Evolutionary conservation across 2,329 filamentous ascomycete species (phyloP).

Genomic region (Stylonectria norvegica): DNA sequence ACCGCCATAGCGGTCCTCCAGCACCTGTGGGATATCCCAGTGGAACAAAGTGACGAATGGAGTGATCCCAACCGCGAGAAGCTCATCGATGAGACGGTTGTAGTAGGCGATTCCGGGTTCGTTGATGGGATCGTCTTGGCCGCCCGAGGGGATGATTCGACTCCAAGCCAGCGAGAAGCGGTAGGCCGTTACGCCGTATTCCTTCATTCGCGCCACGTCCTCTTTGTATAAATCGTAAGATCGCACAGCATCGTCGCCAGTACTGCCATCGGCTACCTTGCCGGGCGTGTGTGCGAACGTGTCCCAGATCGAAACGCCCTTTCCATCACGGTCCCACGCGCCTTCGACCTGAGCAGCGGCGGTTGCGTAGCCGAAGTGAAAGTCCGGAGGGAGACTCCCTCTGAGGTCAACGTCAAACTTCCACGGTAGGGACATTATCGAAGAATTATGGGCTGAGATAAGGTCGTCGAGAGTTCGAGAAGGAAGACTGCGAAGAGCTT

Average conservation of each 20-base stretch:
- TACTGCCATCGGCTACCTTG: constrained; percentile 38
- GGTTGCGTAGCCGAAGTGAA: constrained; percentile 39
- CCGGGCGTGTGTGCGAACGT: constrained; percentile 37
- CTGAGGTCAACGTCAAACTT: constrained; percentile 12
- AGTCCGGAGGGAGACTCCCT: constrained; percentile 9
- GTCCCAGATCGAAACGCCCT: constrained; percentile 41
- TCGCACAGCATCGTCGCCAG: constrained; percentile 35
- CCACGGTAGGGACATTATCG: constrained; percentile 3
- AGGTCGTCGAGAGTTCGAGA: not conserved
- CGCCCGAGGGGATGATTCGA: constrained; percentile 61
- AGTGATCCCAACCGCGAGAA: constrained; percentile 50
- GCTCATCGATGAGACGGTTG: constrained; percentile 56
- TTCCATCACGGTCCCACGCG: constrained; percentile 40
- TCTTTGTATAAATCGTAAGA: constrained; percentile 43
- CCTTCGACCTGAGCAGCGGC: constrained; percentile 41
- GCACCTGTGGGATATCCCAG: constrained; percentile 54
- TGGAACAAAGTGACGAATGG: constrained; percentile 63
- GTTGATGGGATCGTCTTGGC: constrained; percentile 60
- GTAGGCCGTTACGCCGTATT: constrained; percentile 57
- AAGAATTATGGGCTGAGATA: not conserved
- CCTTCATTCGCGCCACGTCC: constrained; percentile 54
- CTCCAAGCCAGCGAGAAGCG: constrained; percentile 65
- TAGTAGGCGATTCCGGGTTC: constrained; percentile 58
- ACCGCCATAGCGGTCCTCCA: constrained; percentile 21
- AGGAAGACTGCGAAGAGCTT: not conserved